These are phyloP conservation scores for Fonsecaea monophora DNA, from an alignment of 2,329 filamentous ascomycete species.

Conservation along the genomic window DNA sequence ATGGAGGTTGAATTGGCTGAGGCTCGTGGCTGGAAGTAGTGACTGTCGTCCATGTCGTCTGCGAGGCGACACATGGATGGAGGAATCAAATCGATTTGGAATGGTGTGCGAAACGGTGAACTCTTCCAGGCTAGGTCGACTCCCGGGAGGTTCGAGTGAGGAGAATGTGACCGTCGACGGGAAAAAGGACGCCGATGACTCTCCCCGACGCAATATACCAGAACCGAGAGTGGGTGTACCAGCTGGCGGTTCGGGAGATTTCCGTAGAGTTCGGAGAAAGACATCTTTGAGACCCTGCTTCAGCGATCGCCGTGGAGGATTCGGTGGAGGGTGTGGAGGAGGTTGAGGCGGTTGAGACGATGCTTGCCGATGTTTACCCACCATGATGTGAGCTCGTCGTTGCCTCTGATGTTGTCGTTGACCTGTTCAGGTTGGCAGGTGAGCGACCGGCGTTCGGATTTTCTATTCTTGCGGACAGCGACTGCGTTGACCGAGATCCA, in stretches of 20 bases:
- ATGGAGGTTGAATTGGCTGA: slow-evolving; percentile 36
- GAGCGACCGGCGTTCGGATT: not conserved
- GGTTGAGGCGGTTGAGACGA: not conserved
- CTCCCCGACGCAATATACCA: slow-evolving; percentile 34
- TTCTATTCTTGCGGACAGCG: slow-evolving; percentile 2
- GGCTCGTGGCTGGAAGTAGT: slow-evolving; percentile 34
- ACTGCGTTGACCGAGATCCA: not conserved
- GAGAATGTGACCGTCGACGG: slow-evolving; percentile 29
- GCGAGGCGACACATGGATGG: slow-evolving; percentile 7
- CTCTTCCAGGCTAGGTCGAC: slow-evolving; percentile 31
- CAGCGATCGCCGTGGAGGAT: slow-evolving; percentile 32
- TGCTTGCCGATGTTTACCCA: slow-evolving; percentile 27
- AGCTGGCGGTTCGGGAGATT: slow-evolving; percentile 17
- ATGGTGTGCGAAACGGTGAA: slow-evolving; percentile 29
- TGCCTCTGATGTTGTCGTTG: not conserved
- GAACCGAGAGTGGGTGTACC: slow-evolving; percentile 33
- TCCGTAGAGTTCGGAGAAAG: slow-evolving; percentile 31
- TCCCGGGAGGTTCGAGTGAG: slow-evolving; percentile 26
- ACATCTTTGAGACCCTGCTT: slow-evolving; percentile 39
- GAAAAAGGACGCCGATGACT: slow-evolving; percentile 11
- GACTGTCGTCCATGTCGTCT: slow-evolving; percentile 20
- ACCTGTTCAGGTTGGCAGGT: not conserved
- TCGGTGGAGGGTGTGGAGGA: not conserved
- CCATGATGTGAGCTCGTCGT: slow-evolving; percentile 18
- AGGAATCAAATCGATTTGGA: slow-evolving; percentile 26